phyloP scores from a whole-genome alignment of 306 rosid genomes.

The Acacia confusa region DNA sequence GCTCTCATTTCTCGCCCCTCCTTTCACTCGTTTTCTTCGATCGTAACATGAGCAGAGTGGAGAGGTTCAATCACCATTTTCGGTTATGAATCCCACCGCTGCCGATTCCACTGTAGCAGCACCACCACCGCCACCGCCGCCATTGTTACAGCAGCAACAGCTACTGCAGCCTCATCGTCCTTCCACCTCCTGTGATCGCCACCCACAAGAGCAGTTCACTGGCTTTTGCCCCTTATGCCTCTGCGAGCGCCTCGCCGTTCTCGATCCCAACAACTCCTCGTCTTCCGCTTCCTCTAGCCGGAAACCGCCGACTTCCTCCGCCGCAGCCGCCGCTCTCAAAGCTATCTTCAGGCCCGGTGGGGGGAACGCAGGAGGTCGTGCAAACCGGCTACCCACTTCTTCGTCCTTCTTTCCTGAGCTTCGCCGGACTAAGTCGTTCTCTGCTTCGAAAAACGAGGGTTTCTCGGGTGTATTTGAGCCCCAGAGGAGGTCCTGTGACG shows the following conservation, averaged over 20 bases:
- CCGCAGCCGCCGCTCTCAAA: constrained; percentile 89
- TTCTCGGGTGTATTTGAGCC: constrained; percentile 88
- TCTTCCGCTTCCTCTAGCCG: constrained; percentile 53
- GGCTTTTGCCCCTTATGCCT: constrained; percentile 99
- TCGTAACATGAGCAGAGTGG: constrained; percentile 74
- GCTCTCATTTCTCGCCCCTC: constrained; percentile 4
- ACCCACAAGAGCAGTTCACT: constrained; percentile 86
- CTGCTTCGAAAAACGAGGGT: constrained; percentile 90
- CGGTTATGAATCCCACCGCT: constrained; percentile 80
- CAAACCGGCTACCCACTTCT: constrained; percentile 36
- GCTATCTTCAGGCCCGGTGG: constrained; percentile 77
- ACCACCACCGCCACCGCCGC: constrained; percentile 22
- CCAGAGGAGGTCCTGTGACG: constrained; percentile 92
- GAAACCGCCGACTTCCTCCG: constrained; percentile 73
- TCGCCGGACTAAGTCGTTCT: constrained; percentile 92
- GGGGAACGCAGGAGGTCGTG: constrained; percentile 12
- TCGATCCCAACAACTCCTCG: constrained; percentile 63
- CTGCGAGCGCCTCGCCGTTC: constrained; percentile 93
- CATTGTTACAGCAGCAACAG: constrained; percentile 46
- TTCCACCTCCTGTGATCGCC: constrained; percentile 79
- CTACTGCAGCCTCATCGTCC: constrained; percentile 67
- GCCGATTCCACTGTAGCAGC: constrained; percentile 39
- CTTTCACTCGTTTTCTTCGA: neutral
- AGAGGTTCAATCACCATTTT: constrained; percentile 30
- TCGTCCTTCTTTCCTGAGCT: constrained; percentile 83